phyloP scores from a whole-genome alignment of 1,139 yeast genomes.

The Yamadazyma atlantica region DNA sequence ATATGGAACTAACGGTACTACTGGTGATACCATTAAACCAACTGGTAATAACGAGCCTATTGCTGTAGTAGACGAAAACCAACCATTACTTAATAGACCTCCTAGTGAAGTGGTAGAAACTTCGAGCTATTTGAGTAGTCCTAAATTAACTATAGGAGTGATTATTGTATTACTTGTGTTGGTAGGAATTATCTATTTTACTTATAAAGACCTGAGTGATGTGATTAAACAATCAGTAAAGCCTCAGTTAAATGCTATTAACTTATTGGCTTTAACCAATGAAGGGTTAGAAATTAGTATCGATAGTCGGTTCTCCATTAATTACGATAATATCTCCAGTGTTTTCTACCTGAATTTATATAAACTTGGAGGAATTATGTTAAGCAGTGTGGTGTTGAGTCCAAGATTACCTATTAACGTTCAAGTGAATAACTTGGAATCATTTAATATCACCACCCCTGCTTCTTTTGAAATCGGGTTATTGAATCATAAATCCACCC shows the following conservation, averaged over 20 bases:
- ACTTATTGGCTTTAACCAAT: slow-evolving; percentile 21
- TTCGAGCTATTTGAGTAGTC: slow-evolving; percentile 15
- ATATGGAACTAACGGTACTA: not conserved
- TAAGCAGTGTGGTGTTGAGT: slow-evolving; percentile 9
- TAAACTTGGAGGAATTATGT: slow-evolving; percentile 13
- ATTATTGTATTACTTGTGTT: slow-evolving; percentile 17
- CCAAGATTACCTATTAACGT: slow-evolving; percentile 15
- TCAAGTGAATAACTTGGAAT: slow-evolving; percentile 12
- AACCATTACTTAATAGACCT: slow-evolving; percentile 9
- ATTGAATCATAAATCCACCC: slow-evolving; percentile 10
- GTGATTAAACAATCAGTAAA: slow-evolving; percentile 20
- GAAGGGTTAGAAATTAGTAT: slow-evolving; percentile 26
- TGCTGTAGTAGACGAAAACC: slow-evolving; percentile 12
- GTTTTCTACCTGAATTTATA: slow-evolving; percentile 20
- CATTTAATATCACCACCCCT: slow-evolving; percentile 14
- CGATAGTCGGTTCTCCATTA: slow-evolving; percentile 22
- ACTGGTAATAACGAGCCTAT: slow-evolving; percentile 5
- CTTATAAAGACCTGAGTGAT: slow-evolving; percentile 18
- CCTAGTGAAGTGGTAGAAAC: slow-evolving; percentile 4
- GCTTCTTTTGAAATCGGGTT: slow-evolving; percentile 9
- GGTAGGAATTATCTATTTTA: slow-evolving; percentile 17
- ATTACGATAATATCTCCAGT: slow-evolving; percentile 26
- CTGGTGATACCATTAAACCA: slow-evolving; percentile 1
- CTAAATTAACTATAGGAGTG: slow-evolving; percentile 15
- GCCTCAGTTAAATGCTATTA: slow-evolving; percentile 19